Evolutionary conservation across 2,329 filamentous ascomycete genomes (phyloP), one percentile per base, ranked within the genome.

Genomic region (Fusarium pseudocircinatum): DNA sequence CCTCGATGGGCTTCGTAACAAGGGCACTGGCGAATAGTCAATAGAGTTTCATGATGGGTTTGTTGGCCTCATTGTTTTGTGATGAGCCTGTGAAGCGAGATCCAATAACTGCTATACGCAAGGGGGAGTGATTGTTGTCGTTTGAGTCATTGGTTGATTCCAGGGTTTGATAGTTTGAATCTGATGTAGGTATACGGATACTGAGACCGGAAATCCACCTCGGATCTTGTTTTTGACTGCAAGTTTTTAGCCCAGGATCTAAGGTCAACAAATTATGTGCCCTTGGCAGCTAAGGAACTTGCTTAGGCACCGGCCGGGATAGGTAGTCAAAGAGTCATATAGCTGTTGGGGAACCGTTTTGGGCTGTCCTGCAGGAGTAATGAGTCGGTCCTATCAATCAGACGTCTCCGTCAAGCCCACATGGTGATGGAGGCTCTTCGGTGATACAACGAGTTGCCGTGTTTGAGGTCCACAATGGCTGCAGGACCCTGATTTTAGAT

Each of bases 401-500:
- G 54, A 57, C 44, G 63, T 59, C 63, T 63, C 64, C 63, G 60
- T 69, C 60, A 65, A 75, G 53, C 70, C 75, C 75, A 77, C 75
- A 76, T 77, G 72, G 72, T 26, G 49, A 69, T 74, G 75, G 75
- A 77, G 75, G 75, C 75, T 77, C 75, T 77, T 77, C 75, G 75
- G 75, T 69, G 71, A 67, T n/a, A 63, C 73, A 60, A 60, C 64
- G 68, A 64, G 63, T 61, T 61, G 56, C 63, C 50, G 71, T 36
- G 44, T 53, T 54, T 59, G 58, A 62, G 72, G 60, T 70, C 68
- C 68, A 74, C 72, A 63, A 40, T 56, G 61, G 71, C 67, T 74
- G 70, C 60, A 67, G 58, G 72, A 74, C 72, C 72, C 72, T 74
- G 72, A 73, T 73, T 69, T 73, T 69, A 47, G 34, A 42, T 69